phyloP scores from a whole-genome alignment of 2,329 filamentous ascomycete genomes.

The Fusarium sp. region DNA sequence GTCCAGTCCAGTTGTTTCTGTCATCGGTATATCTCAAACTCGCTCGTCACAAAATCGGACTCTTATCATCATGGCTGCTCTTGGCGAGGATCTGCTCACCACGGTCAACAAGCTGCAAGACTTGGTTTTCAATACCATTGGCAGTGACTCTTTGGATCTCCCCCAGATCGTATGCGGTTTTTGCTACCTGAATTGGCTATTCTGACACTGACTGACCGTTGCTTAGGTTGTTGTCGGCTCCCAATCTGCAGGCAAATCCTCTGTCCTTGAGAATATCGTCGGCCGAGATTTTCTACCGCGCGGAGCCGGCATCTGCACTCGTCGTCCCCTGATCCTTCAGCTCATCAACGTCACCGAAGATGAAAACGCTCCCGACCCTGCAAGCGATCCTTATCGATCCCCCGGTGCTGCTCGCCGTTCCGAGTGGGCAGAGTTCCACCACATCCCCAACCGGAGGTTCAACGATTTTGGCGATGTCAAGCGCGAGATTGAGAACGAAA shows the following conservation, averaged over 20 bases:
- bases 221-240: slow-evolving; percentile 94
- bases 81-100: slow-evolving; percentile 93
- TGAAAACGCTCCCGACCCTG: slow-evolving; percentile 70
- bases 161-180: slow-evolving; percentile 87
- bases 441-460: slow-evolving; percentile 88
- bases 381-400: slow-evolving; percentile 78
- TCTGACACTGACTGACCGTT: slow-evolving; percentile 25
- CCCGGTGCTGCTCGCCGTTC: slow-evolving; percentile 73
- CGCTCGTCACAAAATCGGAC: slow-evolving; percentile 23
- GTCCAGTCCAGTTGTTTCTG: slow-evolving; percentile 23
- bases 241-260: slow-evolving; percentile 98
- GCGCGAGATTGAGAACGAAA: slow-evolving; percentile 97
- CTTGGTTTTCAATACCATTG: slow-evolving; percentile 99
- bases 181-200: slow-evolving; percentile 20
- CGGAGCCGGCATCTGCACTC: slow-evolving; percentile 95
- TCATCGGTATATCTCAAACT: slow-evolving; percentile 13
- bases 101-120: slow-evolving; percentile 99
- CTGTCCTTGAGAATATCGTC: slow-evolving; percentile 98
- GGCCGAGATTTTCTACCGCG: slow-evolving; percentile 96
- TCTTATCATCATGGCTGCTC: slow-evolving; percentile 77
- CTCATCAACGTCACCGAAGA: slow-evolving; percentile 95
- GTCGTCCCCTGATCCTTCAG: slow-evolving; percentile 93
- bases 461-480: slow-evolving; percentile 94
- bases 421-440: slow-evolving; percentile 95
- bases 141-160: slow-evolving; percentile 95